Evolutionary conservation across 768 basidiomycete species (phyloP).

Genomic region (Naematelia aurantialba): DNA sequence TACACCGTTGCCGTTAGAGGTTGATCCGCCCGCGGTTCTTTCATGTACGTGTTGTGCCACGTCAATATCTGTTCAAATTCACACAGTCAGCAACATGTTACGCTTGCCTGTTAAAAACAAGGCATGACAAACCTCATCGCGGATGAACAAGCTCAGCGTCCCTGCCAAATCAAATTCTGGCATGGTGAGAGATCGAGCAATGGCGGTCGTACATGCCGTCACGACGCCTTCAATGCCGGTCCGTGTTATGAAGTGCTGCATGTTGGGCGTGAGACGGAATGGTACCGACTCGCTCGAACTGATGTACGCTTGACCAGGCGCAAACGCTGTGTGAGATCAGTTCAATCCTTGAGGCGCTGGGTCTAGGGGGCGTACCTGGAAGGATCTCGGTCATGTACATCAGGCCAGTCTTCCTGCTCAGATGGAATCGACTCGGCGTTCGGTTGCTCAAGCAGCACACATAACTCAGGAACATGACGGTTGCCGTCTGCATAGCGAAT

Average conservation of each 20-base stretch:
- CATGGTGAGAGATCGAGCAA: slow-evolving; percentile 82
- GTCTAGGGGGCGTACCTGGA: slow-evolving; percentile 62
- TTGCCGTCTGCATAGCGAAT: slow-evolving; percentile 83
- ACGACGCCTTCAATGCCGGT: slow-evolving; percentile 85
- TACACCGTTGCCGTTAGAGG: slow-evolving; percentile 40
- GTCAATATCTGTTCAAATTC: slow-evolving; percentile 25
- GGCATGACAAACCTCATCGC: slow-evolving; percentile 84
- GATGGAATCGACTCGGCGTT: slow-evolving; percentile 74
- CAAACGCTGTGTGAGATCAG: slow-evolving; percentile 48
- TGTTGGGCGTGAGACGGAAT: slow-evolving; percentile 94
- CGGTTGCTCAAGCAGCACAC: slow-evolving; percentile 78
- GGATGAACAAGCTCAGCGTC: slow-evolving; percentile 81
- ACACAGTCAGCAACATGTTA: slow-evolving; percentile 11
- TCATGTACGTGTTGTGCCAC: slow-evolving; percentile 38
- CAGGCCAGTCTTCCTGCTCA: slow-evolving; percentile 83
- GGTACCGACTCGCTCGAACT: slow-evolving; percentile 82
- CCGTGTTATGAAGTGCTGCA: slow-evolving; percentile 87
- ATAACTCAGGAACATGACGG: slow-evolving; percentile 87
- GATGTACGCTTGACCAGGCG: slow-evolving; percentile 58
- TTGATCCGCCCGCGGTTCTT: slow-evolving; percentile 40
- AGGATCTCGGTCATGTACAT: slow-evolving; percentile 90
- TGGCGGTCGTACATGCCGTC: slow-evolving; percentile 80
- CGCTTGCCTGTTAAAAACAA: slow-evolving; percentile 61
- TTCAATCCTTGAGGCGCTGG: slow-evolving; percentile 8
- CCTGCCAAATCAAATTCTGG: slow-evolving; percentile 95